Evolutionary conservation across 257 asterid genomes (phyloP).

Genomic region (Solanum pinnatisectum): DNA sequence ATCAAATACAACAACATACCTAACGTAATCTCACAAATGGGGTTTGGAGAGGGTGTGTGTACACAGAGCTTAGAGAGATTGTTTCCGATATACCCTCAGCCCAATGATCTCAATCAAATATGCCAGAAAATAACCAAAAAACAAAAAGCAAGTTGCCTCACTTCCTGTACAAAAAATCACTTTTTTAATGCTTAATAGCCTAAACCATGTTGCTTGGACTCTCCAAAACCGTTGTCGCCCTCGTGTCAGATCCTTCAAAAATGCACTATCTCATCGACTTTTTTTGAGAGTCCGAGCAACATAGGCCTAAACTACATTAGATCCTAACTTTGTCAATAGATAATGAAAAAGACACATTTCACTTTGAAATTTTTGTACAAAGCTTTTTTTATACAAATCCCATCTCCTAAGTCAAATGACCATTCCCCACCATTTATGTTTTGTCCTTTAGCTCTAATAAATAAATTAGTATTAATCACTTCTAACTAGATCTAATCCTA

Average conservation of each 20-base stretch:
- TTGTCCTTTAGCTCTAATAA: conserved; percentile 24
- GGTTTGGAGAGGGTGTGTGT: not conserved
- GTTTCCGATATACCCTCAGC: not conserved
- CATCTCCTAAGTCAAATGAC: conserved; percentile 39
- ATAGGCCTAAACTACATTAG: not conserved
- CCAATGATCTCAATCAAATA: not conserved
- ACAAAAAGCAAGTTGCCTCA: not conserved
- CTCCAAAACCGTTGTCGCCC: not conserved
- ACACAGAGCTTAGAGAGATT: not conserved
- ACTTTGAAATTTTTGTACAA: conserved; percentile 36
- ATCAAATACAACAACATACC: not conserved
- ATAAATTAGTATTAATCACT: not conserved
- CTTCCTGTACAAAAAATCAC: not conserved
- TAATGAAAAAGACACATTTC: conserved; percentile 46
- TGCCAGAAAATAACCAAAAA: not conserved
- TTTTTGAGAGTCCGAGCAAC: not conserved
- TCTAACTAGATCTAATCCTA: conserved; percentile 32
- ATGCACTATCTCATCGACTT: no score
- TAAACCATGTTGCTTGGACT: not conserved
- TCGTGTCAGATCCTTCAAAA: not conserved
- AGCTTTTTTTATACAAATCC: conserved; percentile 11
- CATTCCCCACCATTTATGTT: conserved; percentile 30
- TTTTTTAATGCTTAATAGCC: not conserved
- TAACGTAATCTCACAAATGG: not conserved
- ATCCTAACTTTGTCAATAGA: conserved; percentile 48